Conservation (phyloP, 257 asterid species). For the Primulina tabacum region DNA sequence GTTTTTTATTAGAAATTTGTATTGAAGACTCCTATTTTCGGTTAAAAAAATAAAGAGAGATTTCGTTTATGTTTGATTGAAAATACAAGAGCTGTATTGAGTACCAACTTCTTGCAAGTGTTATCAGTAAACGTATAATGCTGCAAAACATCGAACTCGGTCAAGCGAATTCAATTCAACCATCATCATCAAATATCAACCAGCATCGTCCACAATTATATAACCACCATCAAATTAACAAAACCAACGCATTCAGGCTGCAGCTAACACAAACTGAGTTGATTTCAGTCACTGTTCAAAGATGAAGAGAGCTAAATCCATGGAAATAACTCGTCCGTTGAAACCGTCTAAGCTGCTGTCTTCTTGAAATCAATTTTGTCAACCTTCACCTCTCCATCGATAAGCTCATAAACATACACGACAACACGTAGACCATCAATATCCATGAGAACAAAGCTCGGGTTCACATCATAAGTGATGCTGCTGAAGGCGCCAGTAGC, state of each 20-base stretch:
- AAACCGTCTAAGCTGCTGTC: slow-evolving; percentile 51
- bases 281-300: background rate
- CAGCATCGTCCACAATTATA: slow-evolving; percentile 9
- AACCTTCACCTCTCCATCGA: slow-evolving; percentile 97
- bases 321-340: background rate
- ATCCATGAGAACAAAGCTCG: slow-evolving; percentile 97
- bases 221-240: slow-evolving; percentile 11
- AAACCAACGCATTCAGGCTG: slow-evolving; percentile 7
- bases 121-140: background rate
- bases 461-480: slow-evolving; percentile 93
- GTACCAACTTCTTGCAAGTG: too few relatives aligned
- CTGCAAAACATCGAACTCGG: background rate
- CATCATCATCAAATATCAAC: slow-evolving; percentile 19
- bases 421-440: slow-evolving; percentile 92
- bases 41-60: background rate
- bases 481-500: slow-evolving; percentile 98
- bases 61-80: background rate
- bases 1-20: background rate
- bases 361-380: slow-evolving; percentile 98
- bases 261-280: slow-evolving; percentile 5
- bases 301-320: background rate
- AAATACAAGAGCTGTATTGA: too few relatives aligned
- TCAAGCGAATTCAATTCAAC: background rate
- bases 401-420: slow-evolving; percentile 89
- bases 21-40: background rate